These are phyloP conservation scores for Naganishia sp. DNA, from an alignment of 1,284 basidiomycete genomes.

Conservation along the genomic window DNA sequence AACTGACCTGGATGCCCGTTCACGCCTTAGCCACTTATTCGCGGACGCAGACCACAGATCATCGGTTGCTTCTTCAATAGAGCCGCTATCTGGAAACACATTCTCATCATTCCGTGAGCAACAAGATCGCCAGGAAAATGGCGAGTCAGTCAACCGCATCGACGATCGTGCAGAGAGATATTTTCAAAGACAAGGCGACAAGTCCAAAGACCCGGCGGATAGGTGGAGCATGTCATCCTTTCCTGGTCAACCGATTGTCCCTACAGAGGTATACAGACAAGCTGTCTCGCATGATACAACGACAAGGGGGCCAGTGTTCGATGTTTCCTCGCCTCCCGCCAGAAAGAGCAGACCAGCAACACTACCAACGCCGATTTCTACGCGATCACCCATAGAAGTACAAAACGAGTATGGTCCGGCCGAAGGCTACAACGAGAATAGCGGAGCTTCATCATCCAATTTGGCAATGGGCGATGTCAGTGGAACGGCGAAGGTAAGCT, in stretches of 20 bases:
- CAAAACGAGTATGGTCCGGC: neutral
- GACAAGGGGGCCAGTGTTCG: neutral
- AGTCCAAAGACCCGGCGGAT: neutral
- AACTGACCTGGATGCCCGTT: neutral
- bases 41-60: neutral
- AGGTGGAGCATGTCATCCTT: conserved; percentile 17
- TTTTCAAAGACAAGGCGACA: neutral
- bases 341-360: neutral
- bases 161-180: neutral
- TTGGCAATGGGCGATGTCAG: conserved; percentile 19
- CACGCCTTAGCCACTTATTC: conserved; percentile 14
- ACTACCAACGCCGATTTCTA: conserved; percentile 1
- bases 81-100: conserved; percentile 14
- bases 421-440: neutral
- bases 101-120: conserved; percentile 20
- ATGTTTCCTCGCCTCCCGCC: neutral
- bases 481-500: conserved; percentile 8
- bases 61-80: neutral
- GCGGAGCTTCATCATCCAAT: neutral
- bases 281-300: neutral
- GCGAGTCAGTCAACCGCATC: neutral
- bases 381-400: conserved; percentile 1
- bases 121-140: neutral
- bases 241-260: conserved; percentile 19
- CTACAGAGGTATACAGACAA: conserved; percentile 8